phyloP scores from a whole-genome alignment of 2,329 filamentous ascomycete genomes.

The Amylocarpus encephaloides region DNA sequence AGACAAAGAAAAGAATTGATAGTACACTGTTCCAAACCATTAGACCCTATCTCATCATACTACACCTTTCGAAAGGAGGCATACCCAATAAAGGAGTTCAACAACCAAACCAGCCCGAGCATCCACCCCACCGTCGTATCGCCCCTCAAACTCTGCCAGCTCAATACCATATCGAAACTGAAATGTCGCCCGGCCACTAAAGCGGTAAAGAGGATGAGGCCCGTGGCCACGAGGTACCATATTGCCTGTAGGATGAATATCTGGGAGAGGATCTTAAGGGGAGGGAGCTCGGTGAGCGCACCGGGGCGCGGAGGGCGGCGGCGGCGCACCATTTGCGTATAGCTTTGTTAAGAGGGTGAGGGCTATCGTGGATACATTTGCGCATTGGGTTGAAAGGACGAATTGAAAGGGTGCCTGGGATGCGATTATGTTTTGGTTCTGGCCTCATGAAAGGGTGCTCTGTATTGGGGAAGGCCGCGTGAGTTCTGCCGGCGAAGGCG shows the following conservation, averaged over 20 bases:
- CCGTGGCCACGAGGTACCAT: slow-evolving; percentile 56
- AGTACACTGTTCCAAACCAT: slow-evolving; percentile 54
- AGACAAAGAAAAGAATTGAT: slow-evolving; percentile 75
- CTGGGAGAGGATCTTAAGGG: slow-evolving; percentile 60
- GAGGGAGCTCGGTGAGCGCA: slow-evolving; percentile 59
- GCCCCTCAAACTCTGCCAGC: slow-evolving; percentile 57
- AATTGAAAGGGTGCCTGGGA: not conserved
- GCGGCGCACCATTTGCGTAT: slow-evolving; percentile 35
- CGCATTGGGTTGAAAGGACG: not conserved
- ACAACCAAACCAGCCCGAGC: slow-evolving; percentile 59
- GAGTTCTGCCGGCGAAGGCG: slow-evolving; percentile 16
- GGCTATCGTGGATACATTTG: slow-evolving; percentile 11
- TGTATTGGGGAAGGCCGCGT: not conserved
- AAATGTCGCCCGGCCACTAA: slow-evolving; percentile 58
- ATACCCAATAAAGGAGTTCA: slow-evolving; percentile 59
- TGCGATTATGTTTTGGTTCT: not conserved
- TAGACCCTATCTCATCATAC: not conserved
- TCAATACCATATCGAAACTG: slow-evolving; percentile 51
- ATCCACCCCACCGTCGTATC: slow-evolving; percentile 68
- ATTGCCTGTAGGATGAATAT: slow-evolving; percentile 58
- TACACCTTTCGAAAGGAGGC: slow-evolving; percentile 23
- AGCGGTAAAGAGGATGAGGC: slow-evolving; percentile 61
- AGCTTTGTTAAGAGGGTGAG: not conserved
- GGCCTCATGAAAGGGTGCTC: no score
- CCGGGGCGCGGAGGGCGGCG: slow-evolving; percentile 59